Percentiles rank a stretch among this genome's conserved stretches.
Evolutionary conservation across 495 filamentous ascomycete genomes (phyloP).

Genomic region (Penicillium simplicissimum): DNA sequence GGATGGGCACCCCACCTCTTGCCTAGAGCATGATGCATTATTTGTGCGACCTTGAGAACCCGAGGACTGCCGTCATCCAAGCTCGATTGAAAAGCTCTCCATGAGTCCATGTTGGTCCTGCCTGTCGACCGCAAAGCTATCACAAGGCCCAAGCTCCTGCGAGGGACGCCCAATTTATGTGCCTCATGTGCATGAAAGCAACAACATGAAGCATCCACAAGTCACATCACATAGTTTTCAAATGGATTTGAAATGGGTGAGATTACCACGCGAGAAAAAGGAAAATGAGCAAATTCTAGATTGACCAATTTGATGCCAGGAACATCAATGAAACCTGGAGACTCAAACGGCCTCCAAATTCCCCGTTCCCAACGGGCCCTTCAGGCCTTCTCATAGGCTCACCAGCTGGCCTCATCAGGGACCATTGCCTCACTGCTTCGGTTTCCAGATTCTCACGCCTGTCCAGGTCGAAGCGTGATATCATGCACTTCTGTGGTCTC

Average conservation of each 20-base stretch:
- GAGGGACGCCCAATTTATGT: constrained; percentile 18
- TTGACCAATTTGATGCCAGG: background rate
- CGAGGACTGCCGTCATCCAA: constrained; percentile 4
- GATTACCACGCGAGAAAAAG: background rate
- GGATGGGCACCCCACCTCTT: background rate
- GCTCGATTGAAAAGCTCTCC: constrained; percentile 26
- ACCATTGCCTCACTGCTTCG: background rate
- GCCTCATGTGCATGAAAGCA: constrained; percentile 24
- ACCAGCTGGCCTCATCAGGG: background rate
- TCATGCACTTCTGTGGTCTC: background rate
- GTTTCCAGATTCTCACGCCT: background rate
- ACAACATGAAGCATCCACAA: constrained; percentile 6
- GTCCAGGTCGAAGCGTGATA: background rate
- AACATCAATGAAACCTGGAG: constrained; percentile 17
- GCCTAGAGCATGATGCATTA: background rate
- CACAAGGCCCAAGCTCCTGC: constrained; percentile 31
- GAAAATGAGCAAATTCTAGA: background rate
- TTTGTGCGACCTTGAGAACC: constrained; percentile 11
- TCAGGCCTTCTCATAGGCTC: background rate
- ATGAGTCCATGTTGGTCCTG: background rate
- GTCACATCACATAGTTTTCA: constrained; percentile 28
- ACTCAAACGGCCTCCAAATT: constrained; percentile 13
- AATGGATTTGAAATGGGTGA: background rate
- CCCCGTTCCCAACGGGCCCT: constrained; percentile 11
- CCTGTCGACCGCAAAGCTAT: constrained; percentile 18